Evolutionary conservation across 169 alveolate species (phyloP), one percentile per base, ranked within the genome.

Genomic region (Cryptosporidium meleagridis): DNA sequence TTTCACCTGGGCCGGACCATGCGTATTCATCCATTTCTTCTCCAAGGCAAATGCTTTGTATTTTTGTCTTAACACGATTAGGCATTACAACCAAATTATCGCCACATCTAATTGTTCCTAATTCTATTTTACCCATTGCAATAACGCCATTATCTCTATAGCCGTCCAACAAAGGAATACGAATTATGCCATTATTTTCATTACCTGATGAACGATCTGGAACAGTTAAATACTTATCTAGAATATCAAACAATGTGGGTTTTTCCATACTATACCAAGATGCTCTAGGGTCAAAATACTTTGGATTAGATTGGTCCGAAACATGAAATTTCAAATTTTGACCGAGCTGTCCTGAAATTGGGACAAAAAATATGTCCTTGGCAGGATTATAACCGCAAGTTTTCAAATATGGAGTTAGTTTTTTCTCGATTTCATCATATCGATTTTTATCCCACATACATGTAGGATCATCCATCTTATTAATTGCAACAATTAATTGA

Each of bases 401-500:
- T 86, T 95, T 94, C 52, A 97, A 93, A 94, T 95, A 98, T 1
- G 99, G 98, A 1, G 93, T 93, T 10, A 97, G 89, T 87, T 94
- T 95, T 44, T 94, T 93, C 21, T 91, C 95, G 21, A 98, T 95
- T 41, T 92, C 93, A 31, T 93, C 94, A 70, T 87, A 96, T 84
- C 99, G 93, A 14, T 92, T 95, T 93, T 97, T 97, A 92, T 96
- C 94, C 99, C 99, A 95, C 89, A 96, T 91, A 92, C 97, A 95
- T 65, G 99, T 95, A 26, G 98, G 99, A 58, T 97, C 99, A 94
- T 99, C 99, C 99, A 99, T 99, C 92, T 99, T 99, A 93, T 98
- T 98, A 31, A 99, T 97, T 48, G 99, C 98, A 39, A 98, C 98
- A 6, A 98, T 96, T 52, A 99, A 94, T 85, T 97, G 97, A 85